Evolutionary conservation across 345 rosid species (phyloP).

Genomic region (Pistacia vera): DNA sequence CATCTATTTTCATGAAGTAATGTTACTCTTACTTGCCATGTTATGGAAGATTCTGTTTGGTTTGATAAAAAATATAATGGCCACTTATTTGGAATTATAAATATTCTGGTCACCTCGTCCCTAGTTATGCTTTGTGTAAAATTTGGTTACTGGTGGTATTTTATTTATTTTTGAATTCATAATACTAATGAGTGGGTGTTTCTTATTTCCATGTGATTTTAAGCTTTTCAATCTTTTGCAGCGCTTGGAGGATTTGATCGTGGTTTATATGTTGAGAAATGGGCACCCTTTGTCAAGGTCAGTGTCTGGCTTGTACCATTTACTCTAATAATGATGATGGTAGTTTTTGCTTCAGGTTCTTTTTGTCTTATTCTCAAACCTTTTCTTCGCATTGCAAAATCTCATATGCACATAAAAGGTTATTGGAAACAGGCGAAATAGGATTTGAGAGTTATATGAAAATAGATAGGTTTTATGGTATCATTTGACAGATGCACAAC

Average conservation of each 20-base stretch:
- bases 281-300: constrained; percentile 92
- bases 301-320: constrained; percentile 15
- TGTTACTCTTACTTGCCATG: neutral
- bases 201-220: neutral
- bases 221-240: constrained; percentile 26
- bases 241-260: constrained; percentile 85
- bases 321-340: neutral
- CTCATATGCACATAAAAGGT: neutral
- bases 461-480: neutral
- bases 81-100: neutral
- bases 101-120: constrained; percentile 4
- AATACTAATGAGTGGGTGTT: constrained; percentile 2
- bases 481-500: neutral
- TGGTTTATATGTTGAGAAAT: constrained; percentile 91
- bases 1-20: neutral
- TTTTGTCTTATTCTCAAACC: neutral
- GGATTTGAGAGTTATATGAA: neutral
- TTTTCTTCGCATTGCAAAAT: neutral
- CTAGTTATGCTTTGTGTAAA: constrained; percentile 3
- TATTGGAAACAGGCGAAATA: neutral
- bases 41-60: constrained; percentile 3
- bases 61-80: neutral
- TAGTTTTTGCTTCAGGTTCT: neutral
- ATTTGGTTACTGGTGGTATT: neutral
- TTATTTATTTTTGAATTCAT: neutral